Base-by-base conservation (phyloP, 2,329 filamentous ascomycete genomes). In the Pseudogymnoascus sp. region DNA sequence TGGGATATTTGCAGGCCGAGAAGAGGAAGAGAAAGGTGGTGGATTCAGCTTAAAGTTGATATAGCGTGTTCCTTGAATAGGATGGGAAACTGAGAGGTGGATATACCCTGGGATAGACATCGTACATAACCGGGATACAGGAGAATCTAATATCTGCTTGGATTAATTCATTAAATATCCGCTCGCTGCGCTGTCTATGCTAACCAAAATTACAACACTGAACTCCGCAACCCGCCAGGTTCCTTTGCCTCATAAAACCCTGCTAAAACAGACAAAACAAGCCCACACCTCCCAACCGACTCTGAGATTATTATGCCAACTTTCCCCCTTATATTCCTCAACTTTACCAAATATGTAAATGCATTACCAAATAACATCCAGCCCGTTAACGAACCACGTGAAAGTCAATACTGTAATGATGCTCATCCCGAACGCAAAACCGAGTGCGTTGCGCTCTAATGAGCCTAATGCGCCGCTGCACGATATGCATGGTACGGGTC, bases 21-120 rank as follows among this genome's bases (percentile, higher is more conserved):
- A 86, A 60, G 81, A 78, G 65, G 86, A 87, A 69, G 84, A 86
- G 70, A 78, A 77, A 59, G 86, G 86, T 3, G 87, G 83, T 35
- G 84, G 86, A 7, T 89, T 84, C 74, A 81, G 79, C 11, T 73
- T 91, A 64, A 82, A 87, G 39, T 82, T 91, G 76, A 79, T 83
- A 3, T 73, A 64, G 58, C 57, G 28, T 8, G 14, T 30, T 12
- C n/a, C n/a, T 9, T 8, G 15, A 14, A 53, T 6, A 12, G 35
- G 37, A 38, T 58, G 12, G 57, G 25, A 30, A 15, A 7, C 25
- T 58, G 18, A 35, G 57, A 58, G 37, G 35, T 58, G 33, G 57
- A 58, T 58, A 58, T 58, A 58, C 57, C 57, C 57, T 25, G 57
- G 57, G 25, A 58, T 35, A 14, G 28, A 53, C 47, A 53, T 20